Evolutionary conservation across 768 basidiomycete genomes (phyloP).

Genomic region (Pulveroboletus sp.): DNA sequence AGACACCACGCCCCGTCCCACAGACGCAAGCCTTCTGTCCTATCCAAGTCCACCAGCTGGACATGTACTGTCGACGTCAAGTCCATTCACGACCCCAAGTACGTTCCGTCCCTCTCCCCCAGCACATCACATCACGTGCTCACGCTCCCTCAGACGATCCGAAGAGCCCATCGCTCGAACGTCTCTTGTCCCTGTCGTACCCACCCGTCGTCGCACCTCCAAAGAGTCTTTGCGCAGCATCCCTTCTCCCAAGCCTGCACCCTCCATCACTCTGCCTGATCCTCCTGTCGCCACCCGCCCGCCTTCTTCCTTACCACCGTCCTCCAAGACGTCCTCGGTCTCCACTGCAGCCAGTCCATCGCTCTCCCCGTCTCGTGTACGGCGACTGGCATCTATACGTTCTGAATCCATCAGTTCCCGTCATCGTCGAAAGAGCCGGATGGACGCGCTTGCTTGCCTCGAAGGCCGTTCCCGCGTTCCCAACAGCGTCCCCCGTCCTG

Average conservation of each 20-base stretch:
- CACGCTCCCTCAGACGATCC: constrained; percentile 14
- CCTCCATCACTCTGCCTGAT: constrained; percentile 48
- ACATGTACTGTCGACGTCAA: constrained; percentile 13
- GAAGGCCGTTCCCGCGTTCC: constrained; percentile 45
- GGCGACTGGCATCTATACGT: constrained; percentile 14
- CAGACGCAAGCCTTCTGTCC: constrained; percentile 30
- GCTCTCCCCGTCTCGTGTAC: constrained; percentile 12
- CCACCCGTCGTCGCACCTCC: constrained; percentile 29
- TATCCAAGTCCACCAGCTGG: constrained; percentile 31
- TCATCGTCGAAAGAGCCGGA: constrained; percentile 45
- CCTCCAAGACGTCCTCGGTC: constrained; percentile 5
- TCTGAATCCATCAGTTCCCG: constrained; percentile 42
- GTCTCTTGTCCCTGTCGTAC: constrained; percentile 9
- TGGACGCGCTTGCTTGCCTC: constrained; percentile 58
- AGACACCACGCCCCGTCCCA: constrained; percentile 38
- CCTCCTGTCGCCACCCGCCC: constrained; percentile 26
- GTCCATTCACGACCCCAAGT: constrained; percentile 13
- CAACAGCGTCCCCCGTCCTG: constrained; percentile 16
- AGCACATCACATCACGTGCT: neutral
- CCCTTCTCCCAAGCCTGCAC: constrained; percentile 58
- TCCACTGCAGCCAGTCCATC: constrained; percentile 20
- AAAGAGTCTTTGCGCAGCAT: constrained; percentile 44
- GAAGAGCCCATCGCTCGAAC: constrained; percentile 21
- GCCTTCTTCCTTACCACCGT: neutral
- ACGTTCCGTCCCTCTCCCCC: neutral